Evolutionary conservation across 1,139 yeast genomes (phyloP).

Genomic region (Pichia sp.): DNA sequence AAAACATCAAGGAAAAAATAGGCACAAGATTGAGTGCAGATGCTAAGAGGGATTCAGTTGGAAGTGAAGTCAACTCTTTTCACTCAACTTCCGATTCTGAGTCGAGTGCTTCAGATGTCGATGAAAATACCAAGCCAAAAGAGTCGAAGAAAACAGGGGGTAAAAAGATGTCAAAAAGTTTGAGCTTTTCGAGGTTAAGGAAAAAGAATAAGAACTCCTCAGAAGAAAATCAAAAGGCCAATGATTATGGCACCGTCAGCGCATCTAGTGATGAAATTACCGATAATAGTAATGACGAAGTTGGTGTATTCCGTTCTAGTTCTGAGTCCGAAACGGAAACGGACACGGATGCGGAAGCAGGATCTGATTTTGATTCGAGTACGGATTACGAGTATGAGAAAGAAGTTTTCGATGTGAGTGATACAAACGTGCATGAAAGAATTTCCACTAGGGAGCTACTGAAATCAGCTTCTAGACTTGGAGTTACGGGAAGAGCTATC

Average conservation of each 20-base stretch:
- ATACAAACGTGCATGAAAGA: not conserved
- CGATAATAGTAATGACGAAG: not conserved
- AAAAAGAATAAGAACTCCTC: not conserved
- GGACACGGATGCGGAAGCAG: slow-evolving; percentile 13
- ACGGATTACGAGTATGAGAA: not conserved
- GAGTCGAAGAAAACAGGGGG: not conserved
- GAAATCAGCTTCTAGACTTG: slow-evolving; percentile 49
- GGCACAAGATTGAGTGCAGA: slow-evolving; percentile 3
- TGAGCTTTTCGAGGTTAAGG: not conserved
- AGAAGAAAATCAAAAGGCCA: not conserved
- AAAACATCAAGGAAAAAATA: slow-evolving; percentile 19
- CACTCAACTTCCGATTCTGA: not conserved
- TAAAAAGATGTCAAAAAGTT: not conserved
- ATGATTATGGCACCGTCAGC: not conserved
- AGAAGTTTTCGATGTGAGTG: not conserved
- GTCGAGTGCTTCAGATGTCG: not conserved
- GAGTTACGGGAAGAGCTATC: slow-evolving; percentile 63
- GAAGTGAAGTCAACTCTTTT: not conserved
- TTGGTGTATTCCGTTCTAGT: not conserved
- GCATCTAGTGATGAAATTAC: not conserved
- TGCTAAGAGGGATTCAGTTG: not conserved
- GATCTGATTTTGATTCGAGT: slow-evolving; percentile 18
- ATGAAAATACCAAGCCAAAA: not conserved
- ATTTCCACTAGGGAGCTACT: slow-evolving; percentile 19
- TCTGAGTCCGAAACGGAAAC: slow-evolving; percentile 1